These are phyloP conservation scores for Rhizoctonia solani DNA, from an alignment of 1,284 basidiomycete genomes.

Conservation along the genomic window DNA sequence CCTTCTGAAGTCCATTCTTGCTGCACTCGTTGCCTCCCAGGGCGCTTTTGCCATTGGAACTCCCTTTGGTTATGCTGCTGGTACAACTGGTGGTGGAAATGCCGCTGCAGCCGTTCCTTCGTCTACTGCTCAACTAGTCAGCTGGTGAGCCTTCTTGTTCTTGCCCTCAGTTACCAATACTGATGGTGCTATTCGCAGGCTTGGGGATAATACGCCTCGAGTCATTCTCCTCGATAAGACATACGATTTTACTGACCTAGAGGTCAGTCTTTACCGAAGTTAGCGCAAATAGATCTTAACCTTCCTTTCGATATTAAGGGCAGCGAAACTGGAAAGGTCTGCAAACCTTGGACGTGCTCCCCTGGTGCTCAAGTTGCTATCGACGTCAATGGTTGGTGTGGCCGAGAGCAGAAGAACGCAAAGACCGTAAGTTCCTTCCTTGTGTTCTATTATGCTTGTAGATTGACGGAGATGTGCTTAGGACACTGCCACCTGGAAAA, in stretches of 20 bases:
- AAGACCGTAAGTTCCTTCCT: neutral
- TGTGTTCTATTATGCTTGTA: neutral
- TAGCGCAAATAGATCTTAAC: no score
- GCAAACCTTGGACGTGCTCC: slow-evolving; percentile 45
- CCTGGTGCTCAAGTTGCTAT: slow-evolving; percentile 45
- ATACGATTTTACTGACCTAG: slow-evolving; percentile 44
- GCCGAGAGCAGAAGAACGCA: neutral
- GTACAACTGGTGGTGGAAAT: slow-evolving; percentile 46
- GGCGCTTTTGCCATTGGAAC: slow-evolving; percentile 39
- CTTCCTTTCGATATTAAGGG: neutral
- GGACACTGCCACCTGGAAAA: slow-evolving; percentile 35
- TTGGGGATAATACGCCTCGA: slow-evolving; percentile 43
- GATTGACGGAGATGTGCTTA: neutral
- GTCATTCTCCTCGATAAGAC: slow-evolving; percentile 45
- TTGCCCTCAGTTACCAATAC: no score
- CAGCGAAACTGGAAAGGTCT: slow-evolving; percentile 37
- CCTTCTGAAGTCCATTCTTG: no score
- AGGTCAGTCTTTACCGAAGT: neutral
- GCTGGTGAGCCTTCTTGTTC: neutral
- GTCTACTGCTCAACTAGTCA: slow-evolving; percentile 43
- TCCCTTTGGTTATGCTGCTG: slow-evolving; percentile 42
- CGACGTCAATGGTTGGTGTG: slow-evolving; percentile 36
- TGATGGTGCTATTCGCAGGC: slow-evolving; percentile 38
- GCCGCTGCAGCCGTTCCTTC: slow-evolving; percentile 43
- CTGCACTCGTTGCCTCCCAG: no score